These are phyloP conservation scores for Calonectria pseudoreteaudii DNA, from an alignment of 2,329 filamentous ascomycete genomes.

Conservation along the genomic window DNA sequence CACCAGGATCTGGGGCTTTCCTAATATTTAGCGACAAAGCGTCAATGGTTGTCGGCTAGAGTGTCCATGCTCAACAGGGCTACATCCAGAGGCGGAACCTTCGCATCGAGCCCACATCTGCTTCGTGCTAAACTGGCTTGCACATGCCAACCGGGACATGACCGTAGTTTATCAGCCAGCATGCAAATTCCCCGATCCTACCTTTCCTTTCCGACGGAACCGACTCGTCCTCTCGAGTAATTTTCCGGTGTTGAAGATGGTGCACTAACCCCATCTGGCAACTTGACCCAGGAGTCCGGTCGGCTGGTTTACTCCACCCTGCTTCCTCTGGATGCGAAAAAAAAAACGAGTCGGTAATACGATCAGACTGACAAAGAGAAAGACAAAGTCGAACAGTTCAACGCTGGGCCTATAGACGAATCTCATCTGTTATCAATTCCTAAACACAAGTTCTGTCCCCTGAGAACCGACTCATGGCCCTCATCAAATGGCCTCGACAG, in stretches of 20 bases:
- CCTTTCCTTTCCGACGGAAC: neutral
- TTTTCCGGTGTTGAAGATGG: neutral
- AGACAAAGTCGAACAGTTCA: neutral
- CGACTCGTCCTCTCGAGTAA: neutral
- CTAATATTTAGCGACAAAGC: neutral
- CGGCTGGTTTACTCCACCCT: neutral
- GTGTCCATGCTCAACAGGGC: neutral
- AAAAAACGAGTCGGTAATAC: neutral
- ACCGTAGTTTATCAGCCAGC: neutral
- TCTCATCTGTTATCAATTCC: neutral
- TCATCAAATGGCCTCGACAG: conserved; percentile 22
- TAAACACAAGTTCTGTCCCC: neutral
- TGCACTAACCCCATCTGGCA: neutral
- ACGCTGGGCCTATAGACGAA: neutral
- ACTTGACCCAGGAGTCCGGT: neutral
- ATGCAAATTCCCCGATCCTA: neutral
- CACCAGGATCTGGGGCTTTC: neutral
- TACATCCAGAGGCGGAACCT: neutral
- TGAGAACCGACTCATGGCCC: conserved; percentile 29
- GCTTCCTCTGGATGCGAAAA: neutral
- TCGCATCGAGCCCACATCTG: neutral
- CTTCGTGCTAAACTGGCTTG: neutral
- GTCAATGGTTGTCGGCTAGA: neutral
- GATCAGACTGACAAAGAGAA: neutral
- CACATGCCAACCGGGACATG: neutral